These are phyloP conservation scores for Senecio squalidus DNA, from an alignment of 140 eudicot species.

Conservation along the genomic window DNA sequence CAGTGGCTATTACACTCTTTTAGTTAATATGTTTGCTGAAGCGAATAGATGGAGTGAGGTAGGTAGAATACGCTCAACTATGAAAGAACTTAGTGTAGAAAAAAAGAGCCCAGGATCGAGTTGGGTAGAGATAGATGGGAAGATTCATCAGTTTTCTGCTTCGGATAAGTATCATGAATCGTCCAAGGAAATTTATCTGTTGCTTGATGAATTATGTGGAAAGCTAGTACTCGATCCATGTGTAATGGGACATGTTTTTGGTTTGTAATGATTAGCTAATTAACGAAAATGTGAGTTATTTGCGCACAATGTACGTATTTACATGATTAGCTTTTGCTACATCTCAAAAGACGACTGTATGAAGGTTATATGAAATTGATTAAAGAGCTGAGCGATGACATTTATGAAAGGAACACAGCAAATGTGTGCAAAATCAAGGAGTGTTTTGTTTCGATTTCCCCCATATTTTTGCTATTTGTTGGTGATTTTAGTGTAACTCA, in stretches of 20 bases:
- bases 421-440: no score
- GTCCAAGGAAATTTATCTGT: constrained; percentile 33
- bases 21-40: constrained; percentile 70
- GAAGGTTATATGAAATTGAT: not conserved
- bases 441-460: no score
- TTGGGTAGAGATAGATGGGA: constrained; percentile 65
- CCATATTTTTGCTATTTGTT: no score
- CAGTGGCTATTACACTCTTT: constrained; percentile 59
- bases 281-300: not conserved
- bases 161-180: constrained; percentile 59
- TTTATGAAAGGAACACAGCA: no score
- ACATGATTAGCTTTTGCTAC: not conserved
- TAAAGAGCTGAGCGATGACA: no score
- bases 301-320: not conserved
- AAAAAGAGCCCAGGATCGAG: constrained; percentile 68
- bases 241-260: constrained; percentile 15
- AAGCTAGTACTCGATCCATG: constrained; percentile 27
- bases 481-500: no score
- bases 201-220: constrained; percentile 41
- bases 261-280: constrained; percentile 8
- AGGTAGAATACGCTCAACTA: constrained; percentile 41
- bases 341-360: not conserved
- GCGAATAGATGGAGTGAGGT: constrained; percentile 71
- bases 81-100: constrained; percentile 55
- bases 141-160: constrained; percentile 64